Percentiles rank a stretch among this genome's conserved stretches.
Conservation (phyloP, 176 grass and related monocot genomes). For the Thalia dealbata region DNA sequence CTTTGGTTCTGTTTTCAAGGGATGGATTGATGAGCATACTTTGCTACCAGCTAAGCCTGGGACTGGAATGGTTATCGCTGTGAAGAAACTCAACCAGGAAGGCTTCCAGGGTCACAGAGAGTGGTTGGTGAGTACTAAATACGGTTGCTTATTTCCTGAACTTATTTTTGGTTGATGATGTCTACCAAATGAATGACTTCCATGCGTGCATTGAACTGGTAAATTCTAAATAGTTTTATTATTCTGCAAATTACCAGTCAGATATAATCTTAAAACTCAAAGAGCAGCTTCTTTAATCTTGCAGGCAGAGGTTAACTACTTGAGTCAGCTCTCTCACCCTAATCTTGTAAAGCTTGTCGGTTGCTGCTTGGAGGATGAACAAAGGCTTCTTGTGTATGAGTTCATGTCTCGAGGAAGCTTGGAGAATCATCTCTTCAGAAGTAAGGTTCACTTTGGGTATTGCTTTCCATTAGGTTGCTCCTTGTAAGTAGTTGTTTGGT, state of each 20-base stretch:
- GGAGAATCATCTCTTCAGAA: slow-evolving; percentile 86
- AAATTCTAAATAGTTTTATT: background rate
- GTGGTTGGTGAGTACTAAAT: slow-evolving; percentile 48
- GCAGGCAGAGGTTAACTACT: slow-evolving; percentile 76
- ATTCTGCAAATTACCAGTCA: background rate
- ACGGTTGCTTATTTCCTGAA: background rate
- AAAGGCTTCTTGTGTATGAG: slow-evolving; percentile 75
- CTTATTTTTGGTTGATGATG: background rate
- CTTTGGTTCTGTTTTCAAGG: slow-evolving; percentile 76
- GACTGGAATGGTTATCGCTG: slow-evolving; percentile 69
- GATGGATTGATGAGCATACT: slow-evolving; percentile 69
- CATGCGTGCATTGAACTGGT: slow-evolving; percentile 4
- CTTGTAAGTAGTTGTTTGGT: background rate
- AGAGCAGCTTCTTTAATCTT: background rate
- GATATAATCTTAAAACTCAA: background rate
- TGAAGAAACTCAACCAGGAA: slow-evolving; percentile 88
- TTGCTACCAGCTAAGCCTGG: slow-evolving; percentile 43
- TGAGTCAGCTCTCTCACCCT: slow-evolving; percentile 50
- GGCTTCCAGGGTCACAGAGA: slow-evolving; percentile 75
- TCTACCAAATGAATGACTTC: background rate
- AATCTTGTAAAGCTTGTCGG: slow-evolving; percentile 67
- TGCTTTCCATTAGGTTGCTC: background rate
- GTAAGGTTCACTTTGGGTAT: slow-evolving; percentile 19
- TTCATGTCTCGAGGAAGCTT: slow-evolving; percentile 83
- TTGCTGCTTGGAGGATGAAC: slow-evolving; percentile 73